These are phyloP conservation scores for Chamaecyparis obtusa DNA, from an alignment of 75 land plant genomes.

Conservation along the genomic window DNA sequence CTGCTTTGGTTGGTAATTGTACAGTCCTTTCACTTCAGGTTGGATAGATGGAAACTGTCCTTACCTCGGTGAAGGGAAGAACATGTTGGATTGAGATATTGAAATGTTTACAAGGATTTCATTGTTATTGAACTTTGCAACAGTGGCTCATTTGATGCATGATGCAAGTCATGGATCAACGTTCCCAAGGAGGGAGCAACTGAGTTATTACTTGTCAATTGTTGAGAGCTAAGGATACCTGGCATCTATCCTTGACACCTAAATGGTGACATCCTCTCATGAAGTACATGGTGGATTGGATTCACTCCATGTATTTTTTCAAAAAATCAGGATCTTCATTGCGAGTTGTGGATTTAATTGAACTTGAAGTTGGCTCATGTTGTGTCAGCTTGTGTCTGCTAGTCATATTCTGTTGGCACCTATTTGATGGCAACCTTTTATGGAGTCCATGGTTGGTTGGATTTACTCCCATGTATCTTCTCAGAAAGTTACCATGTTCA, in stretches of 20 bases:
- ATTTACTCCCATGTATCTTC: not conserved
- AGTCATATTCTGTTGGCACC: not conserved
- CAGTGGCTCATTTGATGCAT: not conserved
- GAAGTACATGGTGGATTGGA: not conserved
- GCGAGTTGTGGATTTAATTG: not conserved
- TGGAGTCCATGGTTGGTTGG: not conserved
- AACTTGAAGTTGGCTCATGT: not conserved
- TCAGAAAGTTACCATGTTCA: not conserved
- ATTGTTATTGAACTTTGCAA: not conserved
- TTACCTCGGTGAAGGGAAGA: not conserved
- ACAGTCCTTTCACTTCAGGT: not conserved
- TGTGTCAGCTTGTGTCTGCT: not conserved
- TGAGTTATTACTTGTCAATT: not conserved
- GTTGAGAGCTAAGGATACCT: not conserved
- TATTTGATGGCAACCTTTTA: not conserved
- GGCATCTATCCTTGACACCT: not conserved
- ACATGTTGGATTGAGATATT: not conserved
- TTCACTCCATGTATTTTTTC: not conserved
- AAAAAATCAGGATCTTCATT: not conserved
- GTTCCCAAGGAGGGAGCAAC: not conserved
- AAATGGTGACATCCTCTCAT: not conserved
- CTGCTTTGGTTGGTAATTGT: not conserved
- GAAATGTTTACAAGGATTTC: not conserved
- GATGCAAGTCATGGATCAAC: not conserved
- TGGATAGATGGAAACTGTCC: not conserved